phyloP scores from a whole-genome alignment of 2,329 filamentous ascomycete genomes.

The Colletotrichum kahawae region DNA sequence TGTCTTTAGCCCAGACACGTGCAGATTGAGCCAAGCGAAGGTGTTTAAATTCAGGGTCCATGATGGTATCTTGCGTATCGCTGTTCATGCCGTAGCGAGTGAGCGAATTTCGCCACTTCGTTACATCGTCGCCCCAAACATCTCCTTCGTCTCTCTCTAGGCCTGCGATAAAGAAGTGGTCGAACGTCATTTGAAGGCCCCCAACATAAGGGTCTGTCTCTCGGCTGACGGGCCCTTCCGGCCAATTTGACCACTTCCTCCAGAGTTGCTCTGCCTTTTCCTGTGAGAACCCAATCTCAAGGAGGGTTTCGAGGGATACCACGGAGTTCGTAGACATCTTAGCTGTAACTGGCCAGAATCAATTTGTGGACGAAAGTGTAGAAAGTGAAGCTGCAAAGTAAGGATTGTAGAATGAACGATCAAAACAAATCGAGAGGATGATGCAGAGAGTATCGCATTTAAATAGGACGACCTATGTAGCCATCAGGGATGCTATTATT shows the following conservation, averaged over 20 bases:
- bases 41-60: background rate
- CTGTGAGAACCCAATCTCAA: background rate
- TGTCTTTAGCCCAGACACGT: background rate
- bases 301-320: background rate
- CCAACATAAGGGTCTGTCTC: background rate
- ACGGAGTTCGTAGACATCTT: background rate
- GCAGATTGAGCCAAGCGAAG: background rate
- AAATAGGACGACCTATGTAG: background rate
- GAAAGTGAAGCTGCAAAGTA: background rate
- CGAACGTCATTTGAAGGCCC: background rate
- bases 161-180: background rate
- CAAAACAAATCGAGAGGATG: background rate
- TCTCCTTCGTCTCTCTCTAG: background rate
- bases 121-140: background rate
- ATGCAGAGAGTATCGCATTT: background rate
- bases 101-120: background rate
- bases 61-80: background rate
- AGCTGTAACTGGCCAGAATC: background rate
- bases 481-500: background rate
- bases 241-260: background rate
- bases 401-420: background rate
- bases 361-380: background rate
- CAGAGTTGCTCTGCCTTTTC: background rate
- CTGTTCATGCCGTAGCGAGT: background rate
- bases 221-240: background rate